Conservation (phyloP, 2,329 filamentous ascomycete genomes). For the Madurella mycetomatis region DNA sequence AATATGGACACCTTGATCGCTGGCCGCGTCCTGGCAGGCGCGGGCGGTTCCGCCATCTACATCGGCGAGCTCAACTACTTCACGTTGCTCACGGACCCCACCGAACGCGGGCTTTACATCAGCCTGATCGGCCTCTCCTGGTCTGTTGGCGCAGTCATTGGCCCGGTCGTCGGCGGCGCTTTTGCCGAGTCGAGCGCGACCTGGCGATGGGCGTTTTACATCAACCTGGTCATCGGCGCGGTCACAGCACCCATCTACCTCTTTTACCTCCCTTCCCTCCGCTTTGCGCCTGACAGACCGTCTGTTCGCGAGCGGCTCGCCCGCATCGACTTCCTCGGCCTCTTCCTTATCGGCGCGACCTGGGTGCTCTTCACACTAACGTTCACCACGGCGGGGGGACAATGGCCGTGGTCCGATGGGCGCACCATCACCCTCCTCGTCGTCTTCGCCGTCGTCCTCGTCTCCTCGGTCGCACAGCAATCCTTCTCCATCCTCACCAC, state of each 20-base stretch:
- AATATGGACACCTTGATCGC: constrained; percentile 29
- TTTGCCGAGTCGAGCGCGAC: constrained; percentile 32
- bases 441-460: constrained; percentile 38
- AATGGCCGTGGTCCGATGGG: constrained; percentile 44
- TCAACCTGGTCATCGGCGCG: constrained; percentile 44
- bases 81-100: constrained; percentile 26
- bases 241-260: constrained; percentile 41
- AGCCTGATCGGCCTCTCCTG: constrained; percentile 29
- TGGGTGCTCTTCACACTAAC: constrained; percentile 41
- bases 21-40: constrained; percentile 31
- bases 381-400: constrained; percentile 44
- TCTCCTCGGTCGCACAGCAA: constrained; percentile 43
- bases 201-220: constrained; percentile 44
- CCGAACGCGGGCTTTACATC: constrained; percentile 33
- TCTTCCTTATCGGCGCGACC: constrained; percentile 32
- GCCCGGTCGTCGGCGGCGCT: constrained; percentile 34
- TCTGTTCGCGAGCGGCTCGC: constrained; percentile 28
- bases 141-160: constrained; percentile 37
- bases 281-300: constrained; percentile 44
- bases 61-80: constrained; percentile 30
- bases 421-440: constrained; percentile 44
- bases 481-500: background rate
- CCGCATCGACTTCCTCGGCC: background rate
- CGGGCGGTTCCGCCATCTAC: constrained; percentile 31
- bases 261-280: constrained; percentile 27